Percentiles rank a stretch among this genome's conserved stretches.
Evolutionary conservation across 768 basidiomycete genomes (phyloP).

Genomic region (Tulasnella sp.): DNA sequence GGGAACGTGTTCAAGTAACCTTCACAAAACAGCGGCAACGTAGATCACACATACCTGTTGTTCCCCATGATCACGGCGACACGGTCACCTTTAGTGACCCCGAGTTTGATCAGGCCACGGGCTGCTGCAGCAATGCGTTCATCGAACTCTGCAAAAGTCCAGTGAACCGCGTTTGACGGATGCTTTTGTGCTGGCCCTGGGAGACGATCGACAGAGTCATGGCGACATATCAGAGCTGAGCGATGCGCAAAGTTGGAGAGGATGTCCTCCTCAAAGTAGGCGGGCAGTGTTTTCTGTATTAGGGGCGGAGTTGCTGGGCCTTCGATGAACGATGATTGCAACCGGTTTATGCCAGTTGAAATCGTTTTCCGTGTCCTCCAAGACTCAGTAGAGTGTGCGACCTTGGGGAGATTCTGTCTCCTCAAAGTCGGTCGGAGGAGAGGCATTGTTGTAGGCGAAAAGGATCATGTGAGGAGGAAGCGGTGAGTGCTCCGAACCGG

Average conservation of each 20-base stretch:
- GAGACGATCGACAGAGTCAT: slow-evolving; percentile 55
- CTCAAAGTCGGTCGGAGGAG: background rate
- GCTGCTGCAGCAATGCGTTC: slow-evolving; percentile 62
- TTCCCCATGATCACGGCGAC: slow-evolving; percentile 84
- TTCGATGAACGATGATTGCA: slow-evolving; percentile 46
- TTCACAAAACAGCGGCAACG: background rate
- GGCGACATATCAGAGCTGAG: slow-evolving; percentile 61
- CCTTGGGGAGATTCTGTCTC: background rate
- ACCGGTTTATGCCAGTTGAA: background rate
- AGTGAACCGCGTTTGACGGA: slow-evolving; percentile 55
- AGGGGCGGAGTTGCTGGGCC: slow-evolving; percentile 57
- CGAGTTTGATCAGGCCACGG: slow-evolving; percentile 62
- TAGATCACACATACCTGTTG: slow-evolving; percentile 57
- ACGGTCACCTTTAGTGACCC: slow-evolving; percentile 69
- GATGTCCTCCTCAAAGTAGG: slow-evolving; percentile 59
- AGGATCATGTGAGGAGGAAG: background rate
- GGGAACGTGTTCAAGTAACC: background rate
- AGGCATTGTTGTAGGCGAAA: background rate
- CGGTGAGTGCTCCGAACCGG: background rate
- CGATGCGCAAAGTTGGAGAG: slow-evolving; percentile 47
- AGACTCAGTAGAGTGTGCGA: background rate
- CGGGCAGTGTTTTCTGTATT: slow-evolving; percentile 51
- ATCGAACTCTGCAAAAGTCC: slow-evolving; percentile 71
- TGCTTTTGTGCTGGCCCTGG: slow-evolving; percentile 59
- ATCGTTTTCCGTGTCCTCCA: slow-evolving; percentile 36